Evolutionary conservation across 305 asterid genomes (phyloP), one percentile per base, ranked within the genome.

Genomic region (Fraxinus paxiana): DNA sequence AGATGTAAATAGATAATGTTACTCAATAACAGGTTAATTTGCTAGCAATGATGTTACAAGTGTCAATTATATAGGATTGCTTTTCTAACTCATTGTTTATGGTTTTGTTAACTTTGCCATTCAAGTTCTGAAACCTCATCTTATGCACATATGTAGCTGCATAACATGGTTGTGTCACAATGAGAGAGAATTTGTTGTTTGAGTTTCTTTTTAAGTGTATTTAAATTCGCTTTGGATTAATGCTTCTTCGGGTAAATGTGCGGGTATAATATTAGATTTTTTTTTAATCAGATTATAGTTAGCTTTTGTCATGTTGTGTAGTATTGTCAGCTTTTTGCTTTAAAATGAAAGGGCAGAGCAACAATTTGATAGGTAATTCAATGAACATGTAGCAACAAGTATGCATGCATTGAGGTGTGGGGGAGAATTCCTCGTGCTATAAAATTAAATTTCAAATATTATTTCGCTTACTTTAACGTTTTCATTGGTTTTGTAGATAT

Each of bases 141-240:
- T 82, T 26, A 67, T 76, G 46, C 56, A 67, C 61, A 28, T 28
- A 28, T 2, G 18, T 28, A 67, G 54, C 76, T 28, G 79, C 54
- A 54, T 80, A 37, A 34, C 20, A 15, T 69, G 30, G 76, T 71
- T 41, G 17, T 56, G 59, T 41, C 67, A 80, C 18, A 75, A 65
- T 33, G 82, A 73, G 81, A 69, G 73, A 69, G 51, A 7, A 20
- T 71, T 9, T 26, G 56, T 26, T n/a, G 59, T 30, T 76, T 63
- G 70, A 76, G 37, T 79, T 81, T 78, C 48, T 30, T 65, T 59
- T 61, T 10, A 61, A 83, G 9, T 73, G 38, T 28, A 67, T 67
- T 67, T 67, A 30, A 0, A 26, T 67, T 24, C 34, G 0, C 37
- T 73, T 30, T 20, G 8, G 73, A 48, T 34, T 37, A 75, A 30